These are phyloP conservation scores for Dioszegia crocea DNA, from an alignment of 768 basidiomycete genomes.

Conservation along the genomic window DNA sequence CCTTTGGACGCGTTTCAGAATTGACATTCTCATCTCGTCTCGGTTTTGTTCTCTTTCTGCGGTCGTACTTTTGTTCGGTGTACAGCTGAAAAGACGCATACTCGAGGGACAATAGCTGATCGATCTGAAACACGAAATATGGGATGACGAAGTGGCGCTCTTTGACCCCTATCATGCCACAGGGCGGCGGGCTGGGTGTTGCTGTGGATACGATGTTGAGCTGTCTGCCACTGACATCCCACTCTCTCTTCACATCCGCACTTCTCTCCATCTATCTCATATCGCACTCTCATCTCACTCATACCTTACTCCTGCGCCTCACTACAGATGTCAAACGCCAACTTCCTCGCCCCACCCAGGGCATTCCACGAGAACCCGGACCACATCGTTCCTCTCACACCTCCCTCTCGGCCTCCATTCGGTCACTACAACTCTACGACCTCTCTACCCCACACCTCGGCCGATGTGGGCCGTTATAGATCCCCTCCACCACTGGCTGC, in stretches of 20 bases:
- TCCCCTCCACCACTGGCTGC: conserved; percentile 20
- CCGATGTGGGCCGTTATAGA: conserved; percentile 1
- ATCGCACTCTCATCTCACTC: no score
- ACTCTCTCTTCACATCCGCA: neutral
- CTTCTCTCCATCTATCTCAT: no score
- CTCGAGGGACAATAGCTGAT: conserved; percentile 2
- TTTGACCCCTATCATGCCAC: conserved; percentile 1
- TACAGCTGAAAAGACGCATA: no score
- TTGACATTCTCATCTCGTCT: neutral
- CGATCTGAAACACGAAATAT: neutral
- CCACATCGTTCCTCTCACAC: conserved; percentile 37
- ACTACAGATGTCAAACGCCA: conserved; percentile 9
- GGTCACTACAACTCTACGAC: conserved; percentile 34
- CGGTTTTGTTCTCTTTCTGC: no score
- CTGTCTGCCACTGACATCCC: neutral
- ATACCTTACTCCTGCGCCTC: no score
- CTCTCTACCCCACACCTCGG: conserved; percentile 34
- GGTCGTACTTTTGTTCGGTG: no score
- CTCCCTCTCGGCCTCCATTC: conserved; percentile 37
- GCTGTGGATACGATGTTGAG: neutral
- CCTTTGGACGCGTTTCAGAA: neutral
- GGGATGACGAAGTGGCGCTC: neutral
- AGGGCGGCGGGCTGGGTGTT: neutral
- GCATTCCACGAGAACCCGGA: conserved; percentile 21
- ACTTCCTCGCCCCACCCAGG: conserved; percentile 22